Conservation (phyloP, 2,329 filamentous ascomycete species). For the Immersiporthe knoxdaviesiana region DNA sequence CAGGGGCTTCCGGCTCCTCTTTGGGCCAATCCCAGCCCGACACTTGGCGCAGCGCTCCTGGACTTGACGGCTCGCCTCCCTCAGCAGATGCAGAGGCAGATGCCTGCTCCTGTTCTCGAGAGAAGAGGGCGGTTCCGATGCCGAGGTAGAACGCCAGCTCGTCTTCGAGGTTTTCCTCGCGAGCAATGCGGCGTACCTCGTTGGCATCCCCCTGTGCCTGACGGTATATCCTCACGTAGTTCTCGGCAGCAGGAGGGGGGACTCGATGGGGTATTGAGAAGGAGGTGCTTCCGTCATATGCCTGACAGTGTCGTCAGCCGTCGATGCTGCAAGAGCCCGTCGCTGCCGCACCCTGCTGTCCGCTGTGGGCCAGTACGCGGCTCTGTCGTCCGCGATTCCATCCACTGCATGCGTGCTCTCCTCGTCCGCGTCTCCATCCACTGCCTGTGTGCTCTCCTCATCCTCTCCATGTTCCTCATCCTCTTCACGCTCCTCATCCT, state of each 20-base stretch:
- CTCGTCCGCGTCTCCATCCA: too few relatives aligned
- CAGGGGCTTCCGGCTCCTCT: constrained; percentile 1
- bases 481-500: constrained; percentile 19
- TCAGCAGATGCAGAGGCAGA: neutral
- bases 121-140: constrained; percentile 48
- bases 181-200: constrained; percentile 63
- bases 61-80: constrained; percentile 15
- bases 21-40: constrained; percentile 29
- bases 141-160: constrained; percentile 63
- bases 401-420: constrained; percentile 13
- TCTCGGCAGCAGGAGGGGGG: constrained; percentile 9
- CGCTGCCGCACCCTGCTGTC: constrained; percentile 3
- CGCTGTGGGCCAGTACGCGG: neutral
- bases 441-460: too few relatives aligned
- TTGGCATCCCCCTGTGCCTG: constrained; percentile 63
- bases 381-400: constrained; percentile 13
- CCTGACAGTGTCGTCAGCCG: neutral
- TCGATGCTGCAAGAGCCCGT: neutral
- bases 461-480: constrained; percentile 18
- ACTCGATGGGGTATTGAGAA: neutral
- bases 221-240: constrained; percentile 59
- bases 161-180: constrained; percentile 61
- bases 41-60: constrained; percentile 11
- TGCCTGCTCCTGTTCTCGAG: constrained; percentile 27
- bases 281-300: neutral